phyloP scores from a whole-genome alignment of 2,329 filamentous ascomycete genomes.

The Botrytis aclada region DNA sequence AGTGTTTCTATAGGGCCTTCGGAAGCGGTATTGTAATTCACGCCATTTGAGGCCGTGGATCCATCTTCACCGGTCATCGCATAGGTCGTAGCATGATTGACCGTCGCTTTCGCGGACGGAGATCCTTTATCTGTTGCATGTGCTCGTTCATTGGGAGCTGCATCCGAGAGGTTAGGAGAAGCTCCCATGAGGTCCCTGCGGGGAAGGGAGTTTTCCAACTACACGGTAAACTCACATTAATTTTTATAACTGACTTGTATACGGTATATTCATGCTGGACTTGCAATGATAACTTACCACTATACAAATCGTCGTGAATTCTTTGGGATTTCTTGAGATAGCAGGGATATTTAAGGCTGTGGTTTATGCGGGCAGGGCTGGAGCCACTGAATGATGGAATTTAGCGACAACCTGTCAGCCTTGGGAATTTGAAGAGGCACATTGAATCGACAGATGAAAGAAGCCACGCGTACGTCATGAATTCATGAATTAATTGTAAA shows the following conservation, averaged over 20 bases:
- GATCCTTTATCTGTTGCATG: slow-evolving; percentile 22
- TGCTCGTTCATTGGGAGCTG: slow-evolving; percentile 24
- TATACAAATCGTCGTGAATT: neutral
- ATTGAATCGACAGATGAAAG: slow-evolving; percentile 19
- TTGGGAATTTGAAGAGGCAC: slow-evolving; percentile 14
- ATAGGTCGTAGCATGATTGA: slow-evolving; percentile 28
- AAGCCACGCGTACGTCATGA: slow-evolving; percentile 27
- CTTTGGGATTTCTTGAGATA: neutral
- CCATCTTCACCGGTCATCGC: slow-evolving; percentile 30
- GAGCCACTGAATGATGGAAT: slow-evolving; percentile 8
- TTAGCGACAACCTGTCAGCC: slow-evolving; percentile 21
- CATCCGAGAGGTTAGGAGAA: slow-evolving; percentile 20
- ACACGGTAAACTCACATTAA: slow-evolving; percentile 8
- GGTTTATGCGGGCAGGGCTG: slow-evolving; percentile 14
- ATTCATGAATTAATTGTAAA: slow-evolving; percentile 16
- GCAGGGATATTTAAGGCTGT: slow-evolving; percentile 16
- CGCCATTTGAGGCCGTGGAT: slow-evolving; percentile 21
- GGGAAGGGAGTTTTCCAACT: neutral
- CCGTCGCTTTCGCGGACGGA: slow-evolving; percentile 24
- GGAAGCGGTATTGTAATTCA: neutral
- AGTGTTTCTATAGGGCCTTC: slow-evolving; percentile 1
- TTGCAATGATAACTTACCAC: neutral
- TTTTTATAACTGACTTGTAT: neutral
- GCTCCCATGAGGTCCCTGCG: slow-evolving; percentile 28
- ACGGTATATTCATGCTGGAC: neutral